Evolutionary conservation across 2,329 filamentous ascomycete species (phyloP).

Genomic region (Scorias spongiosa): DNA sequence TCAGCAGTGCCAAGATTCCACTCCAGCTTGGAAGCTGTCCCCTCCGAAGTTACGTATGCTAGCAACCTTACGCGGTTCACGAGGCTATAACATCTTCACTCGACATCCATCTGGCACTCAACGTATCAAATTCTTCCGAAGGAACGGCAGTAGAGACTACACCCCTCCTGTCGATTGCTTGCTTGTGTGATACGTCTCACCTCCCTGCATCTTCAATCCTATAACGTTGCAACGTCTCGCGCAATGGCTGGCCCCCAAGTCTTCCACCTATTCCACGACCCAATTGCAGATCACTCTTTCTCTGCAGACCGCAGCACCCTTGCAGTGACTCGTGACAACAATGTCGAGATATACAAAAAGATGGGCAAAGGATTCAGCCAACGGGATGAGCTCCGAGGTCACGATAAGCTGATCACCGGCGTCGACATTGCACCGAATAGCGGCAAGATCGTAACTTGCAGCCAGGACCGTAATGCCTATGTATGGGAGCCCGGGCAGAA

Average conservation of each 20-base stretch:
- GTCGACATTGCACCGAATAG: constrained; percentile 86
- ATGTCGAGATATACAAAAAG: constrained; percentile 72
- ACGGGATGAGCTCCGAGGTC: constrained; percentile 84
- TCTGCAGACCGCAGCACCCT: constrained; percentile 78
- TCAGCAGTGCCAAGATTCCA: no score
- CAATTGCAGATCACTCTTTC: constrained; percentile 97
- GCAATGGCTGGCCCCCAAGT: constrained; percentile 77
- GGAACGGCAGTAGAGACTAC: constrained; percentile 78
- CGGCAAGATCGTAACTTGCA: constrained; percentile 93
- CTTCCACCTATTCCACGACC: constrained; percentile 90
- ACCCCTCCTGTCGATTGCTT: constrained; percentile 50
- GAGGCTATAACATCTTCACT: no score
- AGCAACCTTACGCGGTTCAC: no score
- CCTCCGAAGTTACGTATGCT: no score
- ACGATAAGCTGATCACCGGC: constrained; percentile 92
- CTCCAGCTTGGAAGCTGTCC: no score
- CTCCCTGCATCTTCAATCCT: constrained; percentile 13
- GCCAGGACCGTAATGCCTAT: constrained; percentile 93
- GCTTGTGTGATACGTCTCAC: no score
- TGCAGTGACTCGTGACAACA: constrained; percentile 79
- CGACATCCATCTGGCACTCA: no score
- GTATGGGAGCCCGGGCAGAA: constrained; percentile 91
- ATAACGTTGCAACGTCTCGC: not conserved
- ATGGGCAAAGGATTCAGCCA: constrained; percentile 57
- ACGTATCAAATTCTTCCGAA: not conserved